Evolutionary conservation across 768 basidiomycete genomes (phyloP), one percentile per base, ranked within the genome.

Genomic region (Suillus luteus): DNA sequence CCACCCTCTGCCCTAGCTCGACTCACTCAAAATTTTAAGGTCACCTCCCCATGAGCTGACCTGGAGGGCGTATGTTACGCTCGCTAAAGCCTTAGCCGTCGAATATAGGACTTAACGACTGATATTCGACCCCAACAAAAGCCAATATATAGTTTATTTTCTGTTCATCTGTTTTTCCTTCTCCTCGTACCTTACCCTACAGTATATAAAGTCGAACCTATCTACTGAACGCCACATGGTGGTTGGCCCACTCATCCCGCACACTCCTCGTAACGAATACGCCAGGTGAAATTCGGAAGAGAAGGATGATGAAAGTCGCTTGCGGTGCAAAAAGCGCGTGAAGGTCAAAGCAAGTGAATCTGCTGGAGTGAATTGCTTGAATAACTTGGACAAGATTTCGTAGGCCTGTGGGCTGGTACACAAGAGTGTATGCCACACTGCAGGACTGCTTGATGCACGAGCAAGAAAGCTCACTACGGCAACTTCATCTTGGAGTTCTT

Each of bases 311-410:
- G 7, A 59, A 17, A 11, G 12, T 38, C 76, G 68, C 49, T 78
- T 66, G 5, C 40, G 40, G 52, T 76, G 66, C 31, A 70, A 69
- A 57, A 75, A 62, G 31, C 70, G 70, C 41, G 76, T 76, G 70
- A 75, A 75, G 68, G 76, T 62, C 57, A 75, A 65, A 62, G 71
- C 37, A 24, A 15, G 9, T 9, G 0, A 1, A 38, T 57, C 55
- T 10, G 37, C 15, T 2, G 6, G 15, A 3, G 55, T 57, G 37
- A 2, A 19, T 46, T n/a, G 2, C 44, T 46, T 11, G 44, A 46
- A 46, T 46, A 46, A 5, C 44, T 4, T 46, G 8, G 55, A 57
- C 14, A 57, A 24, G 22, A 57, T 38, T 17, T 24, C n/a, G 37
- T 22, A 14, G 37, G 22, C 55, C 55, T 24, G 7, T 14, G 55